Base-by-base conservation (phyloP, 257 asterid genomes). In the Cordia subcordata region DNA sequence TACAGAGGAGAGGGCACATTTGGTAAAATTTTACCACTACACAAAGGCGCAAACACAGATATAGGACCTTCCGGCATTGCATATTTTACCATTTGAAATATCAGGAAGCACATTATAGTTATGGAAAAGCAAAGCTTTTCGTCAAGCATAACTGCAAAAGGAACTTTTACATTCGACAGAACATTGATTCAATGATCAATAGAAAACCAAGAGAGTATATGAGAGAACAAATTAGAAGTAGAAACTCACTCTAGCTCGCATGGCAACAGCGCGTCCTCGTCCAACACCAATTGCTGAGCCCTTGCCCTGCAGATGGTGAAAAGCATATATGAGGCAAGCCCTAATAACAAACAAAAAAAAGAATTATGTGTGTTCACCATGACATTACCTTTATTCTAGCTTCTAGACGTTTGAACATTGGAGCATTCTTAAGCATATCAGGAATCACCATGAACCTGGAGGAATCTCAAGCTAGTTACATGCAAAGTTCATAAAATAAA, bases 401-500 rank as follows among this genome's bases (percentile, higher is more conserved):
- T 68, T 92, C 99, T 80, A 88, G 77, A 17, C 94, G 95, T 72
- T 92, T 92, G 66, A 92, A 92, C 96, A 92, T 92, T 40, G 97
- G 97, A 72, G 99, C 99, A 73, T 92, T 92, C 82, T 92, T 88
- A 21, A 92, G 96, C 99, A 92, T 92, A 72, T 89, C 97, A 0
- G 99, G 99, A 49, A 91, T 92, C 32, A 92, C 95, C 97, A 93
- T 93, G 78, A 86, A 92, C 85, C 98, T 91, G 85, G 46, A 53
- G 58, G 35, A 56, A 35, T n/a, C 54, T 20, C 14, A 13, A 17
- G 15, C 5, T 37, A 39, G 20, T 38, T 19, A 8, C 14, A 35
- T 21, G 42, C 22, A 65, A 20, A 35, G 52, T 38, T 49, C 21
- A 49, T 22, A 27, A 32, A 59, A 50, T 5, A 10, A 45, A 13